phyloP scores from a whole-genome alignment of 1,284 basidiomycete species.

The Leccinum angustisporum region DNA sequence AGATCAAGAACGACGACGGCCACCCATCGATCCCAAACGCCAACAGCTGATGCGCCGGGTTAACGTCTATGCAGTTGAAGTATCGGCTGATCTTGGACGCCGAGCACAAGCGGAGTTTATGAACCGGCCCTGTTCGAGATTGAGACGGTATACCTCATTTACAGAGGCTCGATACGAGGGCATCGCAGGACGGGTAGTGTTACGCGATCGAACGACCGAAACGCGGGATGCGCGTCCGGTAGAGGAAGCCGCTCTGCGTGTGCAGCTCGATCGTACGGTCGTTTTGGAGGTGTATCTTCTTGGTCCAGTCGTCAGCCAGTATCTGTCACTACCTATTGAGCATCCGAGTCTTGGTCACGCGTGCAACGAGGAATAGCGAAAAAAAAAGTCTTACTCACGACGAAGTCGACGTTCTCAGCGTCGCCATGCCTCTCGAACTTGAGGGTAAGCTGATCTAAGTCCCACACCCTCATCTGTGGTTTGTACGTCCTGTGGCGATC shows the following conservation, averaged over 20 bases:
- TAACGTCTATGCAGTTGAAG: slow-evolving; percentile 91
- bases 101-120: slow-evolving; percentile 74
- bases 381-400: slow-evolving; percentile 65
- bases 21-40: slow-evolving; percentile 77
- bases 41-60: slow-evolving; percentile 90
- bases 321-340: slow-evolving; percentile 52
- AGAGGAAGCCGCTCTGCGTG: slow-evolving; percentile 91
- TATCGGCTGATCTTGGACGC: slow-evolving; percentile 46
- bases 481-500: slow-evolving; percentile 96
- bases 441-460: slow-evolving; percentile 44
- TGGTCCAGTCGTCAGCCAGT: slow-evolving; percentile 98
- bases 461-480: slow-evolving; percentile 84
- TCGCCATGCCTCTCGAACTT: slow-evolving; percentile 98
- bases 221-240: slow-evolving; percentile 89
- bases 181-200: slow-evolving; percentile 83
- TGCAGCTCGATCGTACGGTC: slow-evolving; percentile 96
- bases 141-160: slow-evolving; percentile 89
- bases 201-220: slow-evolving; percentile 94
- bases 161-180: slow-evolving; percentile 75
- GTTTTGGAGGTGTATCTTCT: slow-evolving; percentile 92
- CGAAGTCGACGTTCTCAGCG: slow-evolving; percentile 97
- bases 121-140: slow-evolving; percentile 94
- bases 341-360: background rate
- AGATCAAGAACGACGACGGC: slow-evolving; percentile 38
- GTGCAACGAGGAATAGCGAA: background rate